These are phyloP conservation scores for Dactylellina leptospora DNA, from an alignment of 2,329 filamentous ascomycete species.

Conservation along the genomic window DNA sequence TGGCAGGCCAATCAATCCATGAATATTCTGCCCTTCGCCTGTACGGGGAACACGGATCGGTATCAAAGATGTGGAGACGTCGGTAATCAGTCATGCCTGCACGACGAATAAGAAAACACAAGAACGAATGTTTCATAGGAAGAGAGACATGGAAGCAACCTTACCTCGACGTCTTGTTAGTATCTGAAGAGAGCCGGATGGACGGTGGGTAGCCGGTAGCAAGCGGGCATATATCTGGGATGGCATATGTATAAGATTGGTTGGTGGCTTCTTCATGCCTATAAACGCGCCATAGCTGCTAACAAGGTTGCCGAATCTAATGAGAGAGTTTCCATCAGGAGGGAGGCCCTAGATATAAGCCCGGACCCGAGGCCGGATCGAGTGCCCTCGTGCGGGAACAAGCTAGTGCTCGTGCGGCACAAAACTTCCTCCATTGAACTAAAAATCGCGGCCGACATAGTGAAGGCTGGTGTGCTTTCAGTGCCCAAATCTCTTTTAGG, in stretches of 20 bases:
- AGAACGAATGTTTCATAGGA: constrained; percentile 45
- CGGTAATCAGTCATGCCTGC: constrained; percentile 46
- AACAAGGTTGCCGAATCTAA: no score
- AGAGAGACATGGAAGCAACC: constrained; percentile 41
- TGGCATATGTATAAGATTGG: constrained; percentile 1
- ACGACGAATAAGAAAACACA: constrained; percentile 47
- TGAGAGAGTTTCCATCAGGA: no score
- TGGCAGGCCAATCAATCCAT: constrained; percentile 49
- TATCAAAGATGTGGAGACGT: constrained; percentile 48
- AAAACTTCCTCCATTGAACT: background rate
- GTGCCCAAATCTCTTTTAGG: background rate
- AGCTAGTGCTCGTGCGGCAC: background rate
- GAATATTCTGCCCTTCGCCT: constrained; percentile 32
- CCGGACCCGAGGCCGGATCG: no score
- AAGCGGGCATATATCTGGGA: constrained; percentile 41
- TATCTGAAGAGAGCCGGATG: constrained; percentile 8
- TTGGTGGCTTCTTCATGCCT: background rate
- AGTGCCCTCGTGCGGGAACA: constrained; percentile 16
- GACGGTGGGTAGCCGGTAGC: constrained; percentile 11
- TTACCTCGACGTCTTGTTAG: constrained; percentile 49
- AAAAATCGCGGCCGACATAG: background rate
- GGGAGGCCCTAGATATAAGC: constrained; percentile 16
- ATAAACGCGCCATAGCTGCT: background rate
- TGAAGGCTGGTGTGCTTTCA: background rate
- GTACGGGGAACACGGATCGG: constrained; percentile 51